Evolutionary conservation across 768 basidiomycete species (phyloP).

Genomic region (Termitomyces sp.): DNA sequence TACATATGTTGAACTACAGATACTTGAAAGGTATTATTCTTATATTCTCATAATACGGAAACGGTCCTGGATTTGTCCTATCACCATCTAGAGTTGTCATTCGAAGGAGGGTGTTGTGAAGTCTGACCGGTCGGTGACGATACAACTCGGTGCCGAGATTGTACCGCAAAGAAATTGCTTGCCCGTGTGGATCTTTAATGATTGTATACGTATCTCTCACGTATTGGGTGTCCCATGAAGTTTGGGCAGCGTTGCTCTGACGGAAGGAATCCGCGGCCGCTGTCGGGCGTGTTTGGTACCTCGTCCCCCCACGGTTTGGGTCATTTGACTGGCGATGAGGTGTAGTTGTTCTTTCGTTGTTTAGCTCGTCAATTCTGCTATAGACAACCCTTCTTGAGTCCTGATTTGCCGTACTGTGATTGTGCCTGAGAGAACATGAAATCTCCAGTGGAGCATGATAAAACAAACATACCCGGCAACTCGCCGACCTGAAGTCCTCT

Average conservation of each 20-base stretch:
- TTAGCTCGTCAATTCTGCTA: background rate
- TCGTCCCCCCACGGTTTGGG: background rate
- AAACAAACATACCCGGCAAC: background rate
- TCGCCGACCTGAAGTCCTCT: background rate
- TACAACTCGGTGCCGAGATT: too few species aligned
- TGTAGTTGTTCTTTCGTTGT: background rate
- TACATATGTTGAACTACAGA: too few species aligned
- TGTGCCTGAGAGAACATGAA: background rate
- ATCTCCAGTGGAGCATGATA: background rate
- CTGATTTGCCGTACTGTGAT: background rate
- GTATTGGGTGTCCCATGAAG: background rate
- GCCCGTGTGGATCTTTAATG: too few species aligned
- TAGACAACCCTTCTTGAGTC: too few species aligned
- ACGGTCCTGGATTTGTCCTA: constrained; percentile 22
- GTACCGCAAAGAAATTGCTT: background rate
- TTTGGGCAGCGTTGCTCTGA: background rate
- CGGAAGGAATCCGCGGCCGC: too few species aligned
- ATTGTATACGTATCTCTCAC: background rate
- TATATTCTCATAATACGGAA: too few species aligned
- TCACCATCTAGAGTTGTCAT: constrained; percentile 22
- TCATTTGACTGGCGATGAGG: background rate
- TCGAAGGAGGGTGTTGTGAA: too few species aligned
- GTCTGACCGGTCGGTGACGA: too few species aligned
- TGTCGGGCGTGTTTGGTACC: background rate
- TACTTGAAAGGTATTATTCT: too few species aligned